A percentile compares a stretch with the other conserved stretches of the same genome.
phyloP scores from a whole-genome alignment of 208 protist species.

The Herpetomonas samuelpessoai region DNA sequence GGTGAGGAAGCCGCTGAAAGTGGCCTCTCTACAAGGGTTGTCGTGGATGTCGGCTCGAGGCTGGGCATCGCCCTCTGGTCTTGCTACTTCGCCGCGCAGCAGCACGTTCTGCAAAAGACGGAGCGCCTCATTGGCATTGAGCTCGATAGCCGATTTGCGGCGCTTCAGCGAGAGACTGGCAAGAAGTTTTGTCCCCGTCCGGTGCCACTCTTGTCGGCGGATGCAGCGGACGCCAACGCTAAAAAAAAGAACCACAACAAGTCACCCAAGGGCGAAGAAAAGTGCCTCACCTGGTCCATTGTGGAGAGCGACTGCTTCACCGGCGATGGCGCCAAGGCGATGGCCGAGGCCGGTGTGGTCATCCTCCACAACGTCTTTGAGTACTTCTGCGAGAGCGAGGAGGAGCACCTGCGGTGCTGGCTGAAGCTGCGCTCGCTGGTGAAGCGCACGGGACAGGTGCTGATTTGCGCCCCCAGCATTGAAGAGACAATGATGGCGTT shows the following conservation, averaged over 20 bases:
- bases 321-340: slow-evolving; percentile 29
- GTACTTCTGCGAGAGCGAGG: slow-evolving; percentile 53
- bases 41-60: slow-evolving; percentile 79
- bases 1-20: slow-evolving; percentile 1
- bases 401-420: slow-evolving; percentile 67
- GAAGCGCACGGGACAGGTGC: slow-evolving; percentile 36
- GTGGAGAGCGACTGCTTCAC: slow-evolving; percentile 67
- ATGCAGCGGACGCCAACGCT: neutral
- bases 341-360: slow-evolving; percentile 49
- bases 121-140: slow-evolving; percentile 26
- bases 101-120: slow-evolving; percentile 25
- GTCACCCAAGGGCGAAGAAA: slow-evolving; percentile 9
- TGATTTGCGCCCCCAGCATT: slow-evolving; percentile 60
- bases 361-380: slow-evolving; percentile 90
- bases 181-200: slow-evolving; percentile 24
- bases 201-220: neutral
- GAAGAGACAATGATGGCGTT: slow-evolving; percentile 49
- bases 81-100: slow-evolving; percentile 46
- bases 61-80: slow-evolving; percentile 68
- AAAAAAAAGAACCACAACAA: neutral
- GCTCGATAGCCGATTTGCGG: slow-evolving; percentile 24
- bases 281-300: slow-evolving; percentile 9
- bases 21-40: slow-evolving; percentile 9
- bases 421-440: slow-evolving; percentile 48
- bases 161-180: slow-evolving; percentile 24